These are phyloP conservation scores for Fusarium incarnatum DNA, from an alignment of 2,329 filamentous ascomycete genomes.

Conservation along the genomic window DNA sequence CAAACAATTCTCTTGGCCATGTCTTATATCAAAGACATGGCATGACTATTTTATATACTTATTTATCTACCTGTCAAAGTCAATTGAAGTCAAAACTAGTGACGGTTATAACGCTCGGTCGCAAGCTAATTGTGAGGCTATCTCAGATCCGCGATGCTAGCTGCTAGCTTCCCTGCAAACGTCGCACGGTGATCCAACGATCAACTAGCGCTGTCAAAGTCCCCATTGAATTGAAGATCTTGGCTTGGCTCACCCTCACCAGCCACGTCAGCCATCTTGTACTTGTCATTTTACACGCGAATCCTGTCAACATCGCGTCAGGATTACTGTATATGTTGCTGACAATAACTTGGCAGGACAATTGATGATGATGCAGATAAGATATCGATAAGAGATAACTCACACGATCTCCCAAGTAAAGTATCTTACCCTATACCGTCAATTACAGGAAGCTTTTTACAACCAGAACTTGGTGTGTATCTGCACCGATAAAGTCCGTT, in stretches of 20 bases:
- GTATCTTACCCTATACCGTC: neutral
- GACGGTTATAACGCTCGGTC: slow-evolving; percentile 10
- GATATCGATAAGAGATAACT: neutral
- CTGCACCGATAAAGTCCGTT: neutral
- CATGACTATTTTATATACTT: slow-evolving; percentile 28
- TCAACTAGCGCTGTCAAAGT: slow-evolving; percentile 11
- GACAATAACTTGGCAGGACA: neutral
- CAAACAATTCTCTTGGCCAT: slow-evolving; percentile 20
- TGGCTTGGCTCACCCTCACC: slow-evolving; percentile 1
- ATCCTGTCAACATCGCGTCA: neutral
- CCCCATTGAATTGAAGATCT: neutral
- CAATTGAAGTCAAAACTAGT: neutral
- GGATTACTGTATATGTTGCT: neutral
- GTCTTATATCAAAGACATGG: slow-evolving; percentile 1
- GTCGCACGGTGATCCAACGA: slow-evolving; percentile 8
- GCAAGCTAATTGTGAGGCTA: slow-evolving; percentile 8
- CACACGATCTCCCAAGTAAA: neutral
- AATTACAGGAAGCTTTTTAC: rapidly evolving
- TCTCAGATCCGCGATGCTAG: slow-evolving; percentile 17
- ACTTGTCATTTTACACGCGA: neutral
- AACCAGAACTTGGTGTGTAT: neutral
- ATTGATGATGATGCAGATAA: neutral
- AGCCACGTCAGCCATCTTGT: slow-evolving; percentile 16
- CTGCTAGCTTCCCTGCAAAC: slow-evolving; percentile 1
- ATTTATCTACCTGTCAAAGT: neutral